Conservation (phyloP, 176 grass and related monocot species). For the Tillandsia leiboldiana region DNA sequence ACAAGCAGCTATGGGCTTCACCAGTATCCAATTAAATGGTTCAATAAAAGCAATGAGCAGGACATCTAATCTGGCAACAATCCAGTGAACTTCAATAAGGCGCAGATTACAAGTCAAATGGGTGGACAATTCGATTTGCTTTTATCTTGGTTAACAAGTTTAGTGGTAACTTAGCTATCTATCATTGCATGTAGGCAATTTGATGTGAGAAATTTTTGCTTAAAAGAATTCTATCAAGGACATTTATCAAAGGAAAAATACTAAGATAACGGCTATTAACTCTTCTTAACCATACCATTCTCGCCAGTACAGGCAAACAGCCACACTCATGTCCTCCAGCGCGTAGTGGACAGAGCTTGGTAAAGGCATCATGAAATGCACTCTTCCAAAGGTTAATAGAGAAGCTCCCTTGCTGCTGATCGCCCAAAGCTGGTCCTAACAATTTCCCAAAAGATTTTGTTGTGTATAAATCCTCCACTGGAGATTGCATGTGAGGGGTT, state of each 20-base stretch:
- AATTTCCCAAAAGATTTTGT: slow-evolving; percentile 39
- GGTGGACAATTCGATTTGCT: background rate
- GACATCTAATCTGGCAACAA: too few relatives aligned
- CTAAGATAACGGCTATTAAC: background rate
- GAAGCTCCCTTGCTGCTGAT: slow-evolving; percentile 65
- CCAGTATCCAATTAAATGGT: too few relatives aligned
- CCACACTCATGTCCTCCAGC: slow-evolving; percentile 69
- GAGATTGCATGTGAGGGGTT: slow-evolving; percentile 83
- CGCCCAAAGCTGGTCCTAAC: slow-evolving; percentile 49
- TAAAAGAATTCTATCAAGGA: background rate
- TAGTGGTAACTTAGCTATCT: too few relatives aligned
- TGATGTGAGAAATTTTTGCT: too few relatives aligned
- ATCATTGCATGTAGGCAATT: too few relatives aligned
- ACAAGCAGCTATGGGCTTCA: too few relatives aligned
- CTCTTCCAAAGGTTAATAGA: slow-evolving; percentile 84
- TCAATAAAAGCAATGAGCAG: too few relatives aligned
- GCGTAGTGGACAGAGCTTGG: slow-evolving; percentile 75
- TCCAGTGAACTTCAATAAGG: too few relatives aligned
- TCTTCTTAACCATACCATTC: slow-evolving; percentile 43
- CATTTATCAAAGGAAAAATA: background rate
- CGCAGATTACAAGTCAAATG: too few relatives aligned
- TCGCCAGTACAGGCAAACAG: slow-evolving; percentile 67
- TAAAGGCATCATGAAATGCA: slow-evolving; percentile 70
- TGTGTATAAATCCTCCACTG: slow-evolving; percentile 32
- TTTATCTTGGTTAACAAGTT: too few relatives aligned